Evolutionary conservation across 192 early-diverging fungal species (phyloP).

Genomic region (Coemansia sp.): DNA sequence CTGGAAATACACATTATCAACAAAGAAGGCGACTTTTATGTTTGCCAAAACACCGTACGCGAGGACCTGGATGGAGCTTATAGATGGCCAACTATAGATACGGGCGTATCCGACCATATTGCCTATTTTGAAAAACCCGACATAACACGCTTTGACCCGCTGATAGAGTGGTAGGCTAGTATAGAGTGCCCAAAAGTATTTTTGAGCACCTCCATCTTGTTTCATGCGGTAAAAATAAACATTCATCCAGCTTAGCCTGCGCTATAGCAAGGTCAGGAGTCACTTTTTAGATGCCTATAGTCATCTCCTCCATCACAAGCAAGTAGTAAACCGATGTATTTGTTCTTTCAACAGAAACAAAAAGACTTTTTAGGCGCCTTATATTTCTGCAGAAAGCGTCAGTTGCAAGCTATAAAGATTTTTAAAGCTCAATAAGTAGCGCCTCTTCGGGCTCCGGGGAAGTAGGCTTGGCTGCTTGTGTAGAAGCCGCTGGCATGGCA

Average conservation of each 20-base stretch:
- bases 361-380: too few species aligned
- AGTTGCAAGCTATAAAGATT: neutral
- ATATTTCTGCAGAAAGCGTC: too few species aligned
- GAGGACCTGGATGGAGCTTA: slow-evolving; percentile 52
- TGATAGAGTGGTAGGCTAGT: slow-evolving; percentile 36
- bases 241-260: too few species aligned
- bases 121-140: slow-evolving; percentile 54
- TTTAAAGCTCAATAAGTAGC: slow-evolving; percentile 34
- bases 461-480: slow-evolving; percentile 1
- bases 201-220: too few species aligned
- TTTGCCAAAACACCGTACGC: slow-evolving; percentile 48
- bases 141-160: slow-evolving; percentile 30
- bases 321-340: too few species aligned
- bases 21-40: slow-evolving; percentile 44
- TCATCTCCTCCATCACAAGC: too few species aligned
- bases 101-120: slow-evolving; percentile 44
- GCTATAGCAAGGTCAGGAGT: too few species aligned
- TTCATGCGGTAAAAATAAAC: too few species aligned
- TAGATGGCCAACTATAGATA: slow-evolving; percentile 54
- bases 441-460: slow-evolving; percentile 33
- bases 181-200: neutral
- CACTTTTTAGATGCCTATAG: too few species aligned
- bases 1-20: slow-evolving; percentile 51
- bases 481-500: neutral
- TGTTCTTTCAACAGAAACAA: too few species aligned